These are phyloP conservation scores for Saccharomycopsis synnaedendra DNA, from an alignment of 805 yeast species.

Conservation along the genomic window DNA sequence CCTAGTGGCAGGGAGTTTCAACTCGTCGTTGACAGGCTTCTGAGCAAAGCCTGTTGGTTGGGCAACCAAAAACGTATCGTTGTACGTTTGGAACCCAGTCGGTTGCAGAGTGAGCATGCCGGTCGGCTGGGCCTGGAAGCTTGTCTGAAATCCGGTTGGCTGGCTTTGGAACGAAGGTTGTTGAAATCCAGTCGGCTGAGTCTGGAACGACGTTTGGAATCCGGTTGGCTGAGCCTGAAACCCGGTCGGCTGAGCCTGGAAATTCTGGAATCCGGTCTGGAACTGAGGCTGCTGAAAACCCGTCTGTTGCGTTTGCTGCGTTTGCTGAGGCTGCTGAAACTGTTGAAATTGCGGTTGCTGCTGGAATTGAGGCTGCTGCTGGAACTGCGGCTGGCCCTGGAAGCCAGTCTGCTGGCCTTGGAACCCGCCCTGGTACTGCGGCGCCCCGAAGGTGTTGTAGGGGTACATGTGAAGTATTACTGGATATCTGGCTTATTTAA, in stretches of 20 bases:
- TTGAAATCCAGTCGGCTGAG: constrained; percentile 24
- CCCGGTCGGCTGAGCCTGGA: constrained; percentile 22
- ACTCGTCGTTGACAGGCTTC: constrained; percentile 39
- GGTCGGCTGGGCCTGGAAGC: constrained; percentile 19
- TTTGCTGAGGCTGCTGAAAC: constrained; percentile 13
- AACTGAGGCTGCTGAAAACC: constrained; percentile 11
- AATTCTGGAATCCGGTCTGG: constrained; percentile 5
- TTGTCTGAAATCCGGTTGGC: constrained; percentile 21
- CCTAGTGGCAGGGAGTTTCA: constrained; percentile 66
- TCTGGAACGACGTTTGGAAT: constrained; percentile 16
- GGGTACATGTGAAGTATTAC: background rate
- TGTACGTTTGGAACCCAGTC: constrained; percentile 20
- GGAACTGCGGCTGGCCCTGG: background rate
- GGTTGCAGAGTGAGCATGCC: constrained; percentile 22
- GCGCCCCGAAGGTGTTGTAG: background rate
- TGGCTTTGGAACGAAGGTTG: constrained; percentile 18
- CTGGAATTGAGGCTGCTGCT: constrained; percentile 7
- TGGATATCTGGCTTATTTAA: too few relatives aligned
- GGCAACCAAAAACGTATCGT: constrained; percentile 22
- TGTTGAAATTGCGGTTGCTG: constrained; percentile 18
- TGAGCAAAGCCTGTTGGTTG: constrained; percentile 32
- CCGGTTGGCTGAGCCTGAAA: constrained; percentile 20
- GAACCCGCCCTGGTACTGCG: background rate
- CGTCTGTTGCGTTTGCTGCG: constrained; percentile 2
- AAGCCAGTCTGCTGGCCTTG: constrained; percentile 5